Evolutionary conservation across 805 yeast genomes (phyloP), one percentile per base, ranked within the genome.

Genomic region (Candida nemodendra): DNA sequence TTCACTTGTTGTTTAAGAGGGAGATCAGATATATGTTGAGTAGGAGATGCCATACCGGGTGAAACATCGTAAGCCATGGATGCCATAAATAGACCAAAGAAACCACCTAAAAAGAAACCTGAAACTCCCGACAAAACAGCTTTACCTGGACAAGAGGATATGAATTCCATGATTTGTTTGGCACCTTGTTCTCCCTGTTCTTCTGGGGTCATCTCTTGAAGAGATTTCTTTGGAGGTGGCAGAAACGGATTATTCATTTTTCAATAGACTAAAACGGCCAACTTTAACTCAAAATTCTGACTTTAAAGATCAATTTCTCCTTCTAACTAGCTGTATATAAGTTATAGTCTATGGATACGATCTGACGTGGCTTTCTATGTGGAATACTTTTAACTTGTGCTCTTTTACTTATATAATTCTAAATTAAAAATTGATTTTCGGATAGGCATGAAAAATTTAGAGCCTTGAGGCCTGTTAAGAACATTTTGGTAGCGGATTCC

Each of bases 131-230:
- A 84, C 71, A 90, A 80, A 17, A 74, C 81, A 0, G 96, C 78
- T 59, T 93, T 91, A 14, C 97, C 98, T 0, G 97, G 96, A 66
- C 99, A 91, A 5, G 96, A 85, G 47, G 83, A 76, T 89, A 90
- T 87, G 63, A 84, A 78, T 36, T 74, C 79, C 58, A 88, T 78
- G 82, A 91, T 84, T 55, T 78, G 80, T 54, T 71, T 68, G 6
- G 97, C 97, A 13, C 95, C 95, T 38, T 78, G 79, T 51, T 87
- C 93, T 2, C 95, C 96, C 64, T 88, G 96, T 59, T 90, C 96
- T 47, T 90, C 96, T 28, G 81, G 90, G 2, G 87, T 78, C 89
- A 91, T 79, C 50, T 86, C 86, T 31, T 74, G 64, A 41, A 71
- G 68, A 7, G 81, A 66, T 60, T 75, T 79, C 43, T 68, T 57